Conservation (phyloP, 2,329 filamentous ascomycete genomes). For the Pezicula carpinea region DNA sequence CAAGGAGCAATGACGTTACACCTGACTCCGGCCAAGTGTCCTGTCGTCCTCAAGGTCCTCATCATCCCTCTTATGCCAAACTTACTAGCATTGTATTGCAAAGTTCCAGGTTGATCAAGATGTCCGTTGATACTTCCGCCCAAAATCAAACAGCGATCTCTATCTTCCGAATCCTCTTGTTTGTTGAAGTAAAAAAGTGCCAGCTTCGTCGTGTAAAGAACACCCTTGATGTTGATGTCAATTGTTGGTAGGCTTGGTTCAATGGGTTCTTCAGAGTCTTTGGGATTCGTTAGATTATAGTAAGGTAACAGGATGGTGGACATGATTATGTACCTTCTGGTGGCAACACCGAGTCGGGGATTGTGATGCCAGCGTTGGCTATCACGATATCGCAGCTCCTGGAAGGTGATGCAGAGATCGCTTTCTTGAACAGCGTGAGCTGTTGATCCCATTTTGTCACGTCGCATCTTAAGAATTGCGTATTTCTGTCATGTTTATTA, state of each 20-base stretch:
- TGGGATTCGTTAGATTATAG: no score
- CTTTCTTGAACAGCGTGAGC: constrained; percentile 35
- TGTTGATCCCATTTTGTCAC: constrained; percentile 40
- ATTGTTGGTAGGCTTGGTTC: constrained; percentile 39
- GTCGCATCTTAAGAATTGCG: constrained; percentile 36
- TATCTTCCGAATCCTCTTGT: constrained; percentile 31
- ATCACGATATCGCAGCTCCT: constrained; percentile 41
- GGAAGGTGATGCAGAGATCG: constrained; percentile 31
- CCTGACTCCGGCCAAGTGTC: constrained; percentile 38
- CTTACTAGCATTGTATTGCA: constrained; percentile 39
- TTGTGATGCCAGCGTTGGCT: constrained; percentile 41
- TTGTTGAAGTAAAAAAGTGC: constrained; percentile 42
- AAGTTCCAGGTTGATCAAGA: constrained; percentile 39
- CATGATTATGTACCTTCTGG: constrained; percentile 28
- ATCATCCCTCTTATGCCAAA: constrained; percentile 41
- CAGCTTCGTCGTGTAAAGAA: constrained; percentile 41
- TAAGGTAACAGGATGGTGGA: neutral
- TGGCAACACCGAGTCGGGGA: constrained; percentile 34
- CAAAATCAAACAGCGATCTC: constrained; percentile 44
- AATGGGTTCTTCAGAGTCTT: constrained; percentile 11
- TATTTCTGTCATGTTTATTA: constrained; percentile 10
- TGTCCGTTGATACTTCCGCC: constrained; percentile 43
- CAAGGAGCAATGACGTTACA: constrained; percentile 43
- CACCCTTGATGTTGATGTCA: constrained; percentile 36
- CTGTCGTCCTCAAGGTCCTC: constrained; percentile 33